These are phyloP conservation scores for Puccinia triticina DNA, from an alignment of 1,284 basidiomycete species.

Conservation along the genomic window DNA sequence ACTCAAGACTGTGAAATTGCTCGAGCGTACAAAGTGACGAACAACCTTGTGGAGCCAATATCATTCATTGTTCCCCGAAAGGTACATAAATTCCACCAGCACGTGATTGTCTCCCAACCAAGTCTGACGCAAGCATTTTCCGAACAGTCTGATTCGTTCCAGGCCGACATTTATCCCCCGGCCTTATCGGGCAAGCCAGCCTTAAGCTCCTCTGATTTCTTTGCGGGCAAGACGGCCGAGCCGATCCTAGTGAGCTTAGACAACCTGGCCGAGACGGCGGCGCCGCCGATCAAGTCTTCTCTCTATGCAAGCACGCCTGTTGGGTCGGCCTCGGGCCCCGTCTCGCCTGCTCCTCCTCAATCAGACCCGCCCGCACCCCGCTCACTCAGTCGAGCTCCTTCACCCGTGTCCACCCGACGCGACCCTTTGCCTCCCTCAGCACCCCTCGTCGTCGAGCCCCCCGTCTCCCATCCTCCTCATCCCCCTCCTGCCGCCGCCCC, in stretches of 20 bases:
- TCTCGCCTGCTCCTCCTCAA: conserved; percentile 31
- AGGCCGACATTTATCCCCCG: conserved; percentile 90
- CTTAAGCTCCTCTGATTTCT: conserved; percentile 80
- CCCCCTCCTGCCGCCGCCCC: conserved; percentile 26
- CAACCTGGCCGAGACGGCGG: conserved; percentile 54
- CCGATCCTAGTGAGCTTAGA: conserved; percentile 69
- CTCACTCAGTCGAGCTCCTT: conserved; percentile 43
- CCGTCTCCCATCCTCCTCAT: not conserved
- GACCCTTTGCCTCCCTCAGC: conserved; percentile 50
- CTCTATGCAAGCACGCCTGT: conserved; percentile 48
- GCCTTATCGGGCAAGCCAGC: conserved; percentile 80
- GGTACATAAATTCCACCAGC: no score
- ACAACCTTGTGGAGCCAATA: conserved; percentile 78
- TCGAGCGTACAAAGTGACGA: conserved; percentile 86
- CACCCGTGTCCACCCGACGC: conserved; percentile 48
- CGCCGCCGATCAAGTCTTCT: conserved; percentile 44
- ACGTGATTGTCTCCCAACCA: no score
- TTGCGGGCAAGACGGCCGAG: conserved; percentile 73
- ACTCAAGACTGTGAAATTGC: conserved; percentile 93
- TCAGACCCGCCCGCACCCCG: not conserved
- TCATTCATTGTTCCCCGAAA: conserved; percentile 91
- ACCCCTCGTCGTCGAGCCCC: not conserved
- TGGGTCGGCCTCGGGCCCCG: conserved; percentile 32
- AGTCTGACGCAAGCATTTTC: not conserved
- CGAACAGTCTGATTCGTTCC: conserved; percentile 77